Percentiles rank a stretch among this genome's conserved stretches.
Evolutionary conservation across 2,329 filamentous ascomycete species (phyloP).

Genomic region (Esteya vermicola): DNA sequence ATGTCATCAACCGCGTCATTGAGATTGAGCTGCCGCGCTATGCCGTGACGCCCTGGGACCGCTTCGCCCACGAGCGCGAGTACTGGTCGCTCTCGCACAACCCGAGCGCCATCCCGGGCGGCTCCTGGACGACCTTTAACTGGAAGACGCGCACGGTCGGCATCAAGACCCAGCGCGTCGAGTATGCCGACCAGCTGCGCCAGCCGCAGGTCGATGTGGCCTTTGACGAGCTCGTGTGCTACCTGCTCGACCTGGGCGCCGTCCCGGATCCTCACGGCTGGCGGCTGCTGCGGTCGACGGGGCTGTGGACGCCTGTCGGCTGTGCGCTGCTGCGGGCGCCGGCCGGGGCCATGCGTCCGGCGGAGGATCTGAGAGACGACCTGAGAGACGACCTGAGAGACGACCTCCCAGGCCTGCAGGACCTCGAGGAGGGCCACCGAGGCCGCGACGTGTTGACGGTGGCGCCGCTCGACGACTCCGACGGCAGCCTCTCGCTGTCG

Average conservation of each 20-base stretch:
- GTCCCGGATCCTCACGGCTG: constrained; percentile 45
- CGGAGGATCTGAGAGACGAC: too few species aligned
- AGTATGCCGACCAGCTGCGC: constrained; percentile 43
- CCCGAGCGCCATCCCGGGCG: constrained; percentile 41
- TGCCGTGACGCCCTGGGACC: constrained; percentile 45
- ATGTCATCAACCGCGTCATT: constrained; percentile 50
- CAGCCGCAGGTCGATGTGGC: constrained; percentile 37
- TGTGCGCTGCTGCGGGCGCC: constrained; percentile 41
- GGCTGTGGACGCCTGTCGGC: constrained; percentile 46
- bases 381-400: too few species aligned
- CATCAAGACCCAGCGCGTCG: constrained; percentile 45
- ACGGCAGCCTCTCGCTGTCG: constrained; percentile 43
- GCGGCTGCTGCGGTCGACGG: constrained; percentile 39
- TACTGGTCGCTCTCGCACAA: constrained; percentile 44
- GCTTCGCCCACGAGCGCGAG: constrained; percentile 33
- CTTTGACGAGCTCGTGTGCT: constrained; percentile 47
- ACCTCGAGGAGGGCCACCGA: too few species aligned
- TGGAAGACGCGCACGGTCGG: constrained; percentile 51
- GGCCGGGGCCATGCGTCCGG: too few species aligned
- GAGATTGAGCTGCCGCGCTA: constrained; percentile 53
- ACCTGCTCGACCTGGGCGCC: constrained; percentile 49
- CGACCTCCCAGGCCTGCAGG: too few species aligned
- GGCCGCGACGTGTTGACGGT: constrained; percentile 35
- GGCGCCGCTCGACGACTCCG: constrained; percentile 42
- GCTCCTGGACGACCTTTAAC: constrained; percentile 51